Percentiles rank a stretch among this genome's conserved stretches.
phyloP scores from a whole-genome alignment of 2,329 filamentous ascomycete genomes.

The Fusarium sp. region DNA sequence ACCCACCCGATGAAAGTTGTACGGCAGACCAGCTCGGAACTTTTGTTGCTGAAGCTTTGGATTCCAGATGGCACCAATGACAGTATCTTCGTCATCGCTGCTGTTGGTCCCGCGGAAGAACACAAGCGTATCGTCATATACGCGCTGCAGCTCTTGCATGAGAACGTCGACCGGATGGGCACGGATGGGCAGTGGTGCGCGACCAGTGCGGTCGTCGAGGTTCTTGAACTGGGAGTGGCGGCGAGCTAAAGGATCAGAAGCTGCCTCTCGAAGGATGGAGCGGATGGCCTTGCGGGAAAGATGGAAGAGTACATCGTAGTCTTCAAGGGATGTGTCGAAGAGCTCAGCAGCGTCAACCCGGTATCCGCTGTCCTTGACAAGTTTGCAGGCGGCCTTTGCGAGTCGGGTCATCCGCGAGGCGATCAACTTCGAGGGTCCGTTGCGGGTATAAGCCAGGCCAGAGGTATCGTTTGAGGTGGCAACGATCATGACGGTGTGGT shows the following conservation, averaged over 20 bases:
- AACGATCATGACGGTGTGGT: slow-evolving; percentile 80
- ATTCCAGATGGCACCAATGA: slow-evolving; percentile 69
- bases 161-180: slow-evolving; percentile 71
- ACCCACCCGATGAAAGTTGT: slow-evolving; percentile 56
- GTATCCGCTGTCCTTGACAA: slow-evolving; percentile 63
- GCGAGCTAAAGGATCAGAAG: slow-evolving; percentile 48
- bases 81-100: slow-evolving; percentile 54
- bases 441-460: slow-evolving; percentile 81
- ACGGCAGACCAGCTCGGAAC: slow-evolving; percentile 77
- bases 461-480: slow-evolving; percentile 81
- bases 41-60: slow-evolving; percentile 62
- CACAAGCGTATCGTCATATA: slow-evolving; percentile 75
- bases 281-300: slow-evolving; percentile 66
- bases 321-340: slow-evolving; percentile 75
- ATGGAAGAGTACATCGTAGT: slow-evolving; percentile 88
- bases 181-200: slow-evolving; percentile 58
- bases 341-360: slow-evolving; percentile 62
- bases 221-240: slow-evolving; percentile 79
- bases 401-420: slow-evolving; percentile 84
- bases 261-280: slow-evolving; percentile 51
- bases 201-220: slow-evolving; percentile 67
- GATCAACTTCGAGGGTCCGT: slow-evolving; percentile 78
- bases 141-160: slow-evolving; percentile 69
- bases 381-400: slow-evolving; percentile 76
- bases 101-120: slow-evolving; percentile 76